Conservation (phyloP, 306 rosid species). For the Comarum palustre region DNA sequence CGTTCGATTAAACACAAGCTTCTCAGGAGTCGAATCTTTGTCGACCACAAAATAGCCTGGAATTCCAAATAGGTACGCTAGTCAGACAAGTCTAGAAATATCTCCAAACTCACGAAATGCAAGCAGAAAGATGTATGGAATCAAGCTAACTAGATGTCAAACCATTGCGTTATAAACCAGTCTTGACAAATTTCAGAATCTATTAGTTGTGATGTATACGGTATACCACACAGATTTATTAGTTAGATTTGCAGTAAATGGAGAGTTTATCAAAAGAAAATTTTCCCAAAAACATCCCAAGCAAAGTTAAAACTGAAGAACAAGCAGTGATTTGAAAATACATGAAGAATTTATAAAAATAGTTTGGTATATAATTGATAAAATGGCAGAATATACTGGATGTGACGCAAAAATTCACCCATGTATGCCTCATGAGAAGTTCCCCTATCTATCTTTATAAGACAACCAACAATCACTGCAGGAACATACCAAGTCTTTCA, state of each 20-base stretch:
- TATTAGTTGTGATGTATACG: background rate
- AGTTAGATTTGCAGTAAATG: background rate
- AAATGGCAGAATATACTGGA: background rate
- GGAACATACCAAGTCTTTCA: constrained; percentile 81
- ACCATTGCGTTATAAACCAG: background rate
- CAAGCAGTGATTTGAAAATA: background rate
- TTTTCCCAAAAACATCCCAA: background rate
- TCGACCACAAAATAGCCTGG: constrained; percentile 92
- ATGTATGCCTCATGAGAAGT: background rate
- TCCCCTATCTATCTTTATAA: background rate
- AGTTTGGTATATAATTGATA: background rate
- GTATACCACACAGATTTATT: background rate
- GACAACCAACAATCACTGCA: background rate
- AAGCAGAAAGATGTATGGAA: background rate
- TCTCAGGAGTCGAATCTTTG: constrained; percentile 70
- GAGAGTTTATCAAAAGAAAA: background rate
- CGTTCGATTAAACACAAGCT: constrained; percentile 79
- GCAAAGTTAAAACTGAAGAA: background rate
- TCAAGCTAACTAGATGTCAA: background rate
- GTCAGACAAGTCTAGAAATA: background rate
- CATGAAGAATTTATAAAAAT: background rate
- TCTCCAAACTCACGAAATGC: background rate
- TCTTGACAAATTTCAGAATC: background rate
- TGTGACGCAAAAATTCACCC: background rate
- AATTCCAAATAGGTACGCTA: constrained; percentile 19